Evolutionary conservation across 768 basidiomycete genomes (phyloP).

Genomic region (Paxillus rubicundulus): DNA sequence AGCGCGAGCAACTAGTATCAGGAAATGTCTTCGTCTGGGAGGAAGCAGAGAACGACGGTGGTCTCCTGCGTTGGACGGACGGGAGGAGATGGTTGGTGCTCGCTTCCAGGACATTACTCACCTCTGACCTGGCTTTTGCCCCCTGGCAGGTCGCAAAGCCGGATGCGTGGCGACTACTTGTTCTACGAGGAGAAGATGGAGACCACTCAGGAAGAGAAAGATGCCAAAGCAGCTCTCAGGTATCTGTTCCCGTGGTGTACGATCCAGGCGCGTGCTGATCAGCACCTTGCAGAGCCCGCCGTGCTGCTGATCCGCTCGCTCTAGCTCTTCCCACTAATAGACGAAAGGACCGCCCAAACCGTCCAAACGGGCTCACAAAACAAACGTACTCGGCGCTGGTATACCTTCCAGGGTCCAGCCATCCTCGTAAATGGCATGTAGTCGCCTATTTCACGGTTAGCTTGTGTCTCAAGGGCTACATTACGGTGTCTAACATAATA

Average conservation of each 20-base stretch:
- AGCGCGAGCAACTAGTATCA: slow-evolving; percentile 65
- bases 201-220: slow-evolving; percentile 74
- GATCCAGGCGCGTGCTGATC: slow-evolving; percentile 9
- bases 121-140: slow-evolving; percentile 4
- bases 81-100: slow-evolving; percentile 65
- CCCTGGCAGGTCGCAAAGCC: slow-evolving; percentile 68
- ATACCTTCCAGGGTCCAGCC: slow-evolving; percentile 54
- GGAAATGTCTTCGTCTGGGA: slow-evolving; percentile 87
- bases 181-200: slow-evolving; percentile 86
- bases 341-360: slow-evolving; percentile 74
- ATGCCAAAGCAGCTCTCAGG: slow-evolving; percentile 78
- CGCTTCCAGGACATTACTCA: neutral
- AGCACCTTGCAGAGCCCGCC: slow-evolving; percentile 43
- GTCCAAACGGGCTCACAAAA: slow-evolving; percentile 80
- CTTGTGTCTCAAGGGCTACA: neutral
- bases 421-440: slow-evolving; percentile 76
- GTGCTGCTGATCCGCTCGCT: slow-evolving; percentile 60
- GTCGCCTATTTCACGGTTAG: slow-evolving; percentile 79
- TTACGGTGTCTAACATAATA: neutral
- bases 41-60: slow-evolving; percentile 73
- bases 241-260: slow-evolving; percentile 27
- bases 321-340: slow-evolving; percentile 58
- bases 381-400: slow-evolving; percentile 82
- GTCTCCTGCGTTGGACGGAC: slow-evolving; percentile 73
- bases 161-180: slow-evolving; percentile 79